Base-by-base conservation (phyloP, 257 asterid genomes). In the Cordia subcordata region DNA sequence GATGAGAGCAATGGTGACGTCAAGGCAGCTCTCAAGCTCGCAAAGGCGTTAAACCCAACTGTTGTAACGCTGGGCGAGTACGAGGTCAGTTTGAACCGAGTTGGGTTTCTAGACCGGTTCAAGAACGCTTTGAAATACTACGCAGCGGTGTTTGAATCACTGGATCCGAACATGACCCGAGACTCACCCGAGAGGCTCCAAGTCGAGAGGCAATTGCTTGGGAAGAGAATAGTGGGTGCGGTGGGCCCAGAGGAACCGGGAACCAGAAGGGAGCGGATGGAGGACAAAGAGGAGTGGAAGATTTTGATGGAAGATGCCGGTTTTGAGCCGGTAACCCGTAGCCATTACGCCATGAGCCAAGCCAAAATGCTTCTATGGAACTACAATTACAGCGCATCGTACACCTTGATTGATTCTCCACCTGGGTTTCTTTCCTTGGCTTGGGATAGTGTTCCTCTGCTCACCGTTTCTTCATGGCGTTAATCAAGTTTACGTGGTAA, bases 311-410 rank as follows among this genome's bases (percentile, higher is more conserved):
- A 86, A 62, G 76, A 63, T 1, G 92, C 95, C 0, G 99, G 97
- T 5, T 93, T 93, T 53, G 58, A 79, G 69, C 68, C 97, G 15
- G 46, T 89, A 38, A 47, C 61, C 13, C 81, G 83, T 8, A 93
- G 99, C 81, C 95, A 89, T 74, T 93, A 89, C 42, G 97, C 99
- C 5, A 45, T 76, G 71, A 89, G 97, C 78, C 99, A 93, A 65
- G 99, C 99, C 0, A 78, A 72, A 13, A 77, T 89, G 10, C 91
- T 93, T 37, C 81, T 93, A 0, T 86, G 95, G 99, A 81, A 81
- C 73, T 93, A 89, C 60, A 76, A 80, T 56, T 81, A 84, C 71
- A 85, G 95, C 78, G 38, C 84, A 14, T 33, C 59, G 33, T 93
- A 85, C 74, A 78, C 80, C 67, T 77, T 93, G 17, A 53, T 83